Percentiles rank a stretch among this genome's conserved stretches.
These are phyloP conservation scores for Solanum etuberosum DNA, from an alignment of 257 asterid genomes.

Conservation along the genomic window DNA sequence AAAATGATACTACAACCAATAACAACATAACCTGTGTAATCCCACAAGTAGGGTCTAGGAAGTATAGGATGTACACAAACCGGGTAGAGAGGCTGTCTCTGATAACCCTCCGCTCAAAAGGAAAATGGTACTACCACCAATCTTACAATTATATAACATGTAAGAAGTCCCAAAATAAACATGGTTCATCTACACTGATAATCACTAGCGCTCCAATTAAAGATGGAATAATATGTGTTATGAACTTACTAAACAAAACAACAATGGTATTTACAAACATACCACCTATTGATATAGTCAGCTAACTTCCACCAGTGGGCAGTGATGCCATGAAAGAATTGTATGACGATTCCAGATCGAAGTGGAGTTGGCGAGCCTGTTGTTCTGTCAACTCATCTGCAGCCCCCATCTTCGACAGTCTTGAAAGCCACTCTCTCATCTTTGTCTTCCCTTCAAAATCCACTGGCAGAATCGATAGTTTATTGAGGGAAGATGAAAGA, in stretches of 20 bases:
- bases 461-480: conserved; percentile 60
- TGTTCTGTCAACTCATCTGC: conserved; percentile 91
- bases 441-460: conserved; percentile 94
- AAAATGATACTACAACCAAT: neutral
- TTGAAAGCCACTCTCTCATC: conserved; percentile 81
- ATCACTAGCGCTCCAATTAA: neutral
- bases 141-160: neutral
- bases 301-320: conserved; percentile 55
- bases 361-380: conserved; percentile 91
- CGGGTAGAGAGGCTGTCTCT: neutral
- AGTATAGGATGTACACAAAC: neutral
- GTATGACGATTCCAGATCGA: conserved; percentile 82
- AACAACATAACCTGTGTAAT: neutral
- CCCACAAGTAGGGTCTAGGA: neutral
- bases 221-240: neutral
- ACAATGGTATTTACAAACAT: neutral
- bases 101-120: neutral
- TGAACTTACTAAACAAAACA: neutral
- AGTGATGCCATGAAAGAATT: conserved; percentile 91
- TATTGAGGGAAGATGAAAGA: conserved; percentile 64
- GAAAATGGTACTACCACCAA: neutral
- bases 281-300: neutral
- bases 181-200: neutral
- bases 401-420: conserved; percentile 84
- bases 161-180: neutral